Evolutionary conservation across 1,284 basidiomycete genomes (phyloP).

Genomic region (Meira miltonrushii): DNA sequence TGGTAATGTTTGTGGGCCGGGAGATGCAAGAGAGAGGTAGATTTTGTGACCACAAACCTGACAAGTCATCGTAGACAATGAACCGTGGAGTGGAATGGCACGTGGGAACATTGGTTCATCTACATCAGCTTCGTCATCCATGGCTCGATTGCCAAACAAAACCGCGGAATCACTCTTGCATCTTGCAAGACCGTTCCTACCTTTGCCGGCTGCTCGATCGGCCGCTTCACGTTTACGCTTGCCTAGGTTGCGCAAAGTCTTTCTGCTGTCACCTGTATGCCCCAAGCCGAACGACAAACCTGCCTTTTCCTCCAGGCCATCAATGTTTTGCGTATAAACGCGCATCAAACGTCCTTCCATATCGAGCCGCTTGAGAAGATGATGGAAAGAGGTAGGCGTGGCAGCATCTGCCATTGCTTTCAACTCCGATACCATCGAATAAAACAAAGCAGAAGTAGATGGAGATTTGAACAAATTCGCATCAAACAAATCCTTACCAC

Average conservation of each 20-base stretch:
- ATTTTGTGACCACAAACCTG: conserved; percentile 66
- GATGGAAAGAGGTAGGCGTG: conserved; percentile 77
- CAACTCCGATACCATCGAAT: conserved; percentile 86
- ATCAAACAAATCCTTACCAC: conserved; percentile 85
- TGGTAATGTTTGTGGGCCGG: conserved; percentile 15
- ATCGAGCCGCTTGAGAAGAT: conserved; percentile 78
- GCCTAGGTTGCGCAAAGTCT: conserved; percentile 28
- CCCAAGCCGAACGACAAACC: conserved; percentile 60
- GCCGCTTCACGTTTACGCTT: conserved; percentile 26
- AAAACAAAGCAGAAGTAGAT: conserved; percentile 76
- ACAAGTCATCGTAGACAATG: conserved; percentile 73
- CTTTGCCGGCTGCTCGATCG: conserved; percentile 9
- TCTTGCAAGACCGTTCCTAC: not conserved
- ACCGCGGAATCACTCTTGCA: conserved; percentile 33
- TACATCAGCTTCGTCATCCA: conserved; percentile 9
- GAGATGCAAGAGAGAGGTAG: conserved; percentile 20
- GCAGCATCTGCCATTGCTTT: conserved; percentile 74
- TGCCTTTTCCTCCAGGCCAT: conserved; percentile 76
- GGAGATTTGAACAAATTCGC: conserved; percentile 69
- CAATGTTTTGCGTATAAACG: conserved; percentile 92
- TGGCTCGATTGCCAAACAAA: conserved; percentile 55
- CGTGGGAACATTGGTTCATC: conserved; percentile 57
- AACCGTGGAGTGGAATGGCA: conserved; percentile 85
- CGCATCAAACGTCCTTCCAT: conserved; percentile 76
- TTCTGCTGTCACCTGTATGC: conserved; percentile 26